phyloP scores from a whole-genome alignment of 2,329 filamentous ascomycete species.

The Colletotrichum sp. region DNA sequence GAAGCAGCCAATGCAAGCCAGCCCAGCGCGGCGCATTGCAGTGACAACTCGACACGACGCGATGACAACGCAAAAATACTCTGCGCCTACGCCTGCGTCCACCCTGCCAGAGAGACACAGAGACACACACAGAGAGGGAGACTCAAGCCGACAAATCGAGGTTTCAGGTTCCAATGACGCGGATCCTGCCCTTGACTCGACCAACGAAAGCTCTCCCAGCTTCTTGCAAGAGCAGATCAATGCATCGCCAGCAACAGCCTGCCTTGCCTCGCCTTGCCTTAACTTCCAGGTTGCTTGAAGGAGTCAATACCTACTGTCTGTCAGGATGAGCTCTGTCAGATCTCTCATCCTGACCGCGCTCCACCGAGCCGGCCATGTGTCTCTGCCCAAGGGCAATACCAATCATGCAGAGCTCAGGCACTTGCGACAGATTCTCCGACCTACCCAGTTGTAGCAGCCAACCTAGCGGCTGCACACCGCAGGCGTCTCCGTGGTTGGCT shows the following conservation, averaged over 20 bases:
- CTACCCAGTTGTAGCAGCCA: not conserved
- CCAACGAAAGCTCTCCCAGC: not conserved
- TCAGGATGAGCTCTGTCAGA: not conserved
- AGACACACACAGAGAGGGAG: not conserved
- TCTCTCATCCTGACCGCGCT: not conserved
- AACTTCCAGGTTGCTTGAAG: not conserved
- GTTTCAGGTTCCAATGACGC: constrained; percentile 10
- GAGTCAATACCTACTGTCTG: not conserved
- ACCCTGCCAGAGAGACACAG: not conserved
- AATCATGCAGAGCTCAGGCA: constrained; percentile 5
- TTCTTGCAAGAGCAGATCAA: not conserved
- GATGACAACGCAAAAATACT: constrained; percentile 1
- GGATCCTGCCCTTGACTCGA: not conserved
- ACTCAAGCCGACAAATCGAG: not conserved
- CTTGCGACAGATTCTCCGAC: constrained; percentile 1
- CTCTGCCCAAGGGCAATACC: constrained; percentile 6
- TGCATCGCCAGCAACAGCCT: not conserved
- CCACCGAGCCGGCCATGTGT: constrained; percentile 8
- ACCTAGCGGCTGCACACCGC: not conserved
- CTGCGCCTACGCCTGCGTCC: not conserved
- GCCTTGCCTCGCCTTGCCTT: not conserved
- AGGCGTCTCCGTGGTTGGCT: not conserved
- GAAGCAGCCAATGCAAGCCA: not conserved
- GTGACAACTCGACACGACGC: constrained; percentile 1
- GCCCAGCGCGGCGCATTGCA: constrained; percentile 4